Percentiles rank a stretch among this genome's conserved stretches.
These are phyloP conservation scores for Camelina sativa DNA, from an alignment of 345 rosid genomes.

Conservation along the genomic window DNA sequence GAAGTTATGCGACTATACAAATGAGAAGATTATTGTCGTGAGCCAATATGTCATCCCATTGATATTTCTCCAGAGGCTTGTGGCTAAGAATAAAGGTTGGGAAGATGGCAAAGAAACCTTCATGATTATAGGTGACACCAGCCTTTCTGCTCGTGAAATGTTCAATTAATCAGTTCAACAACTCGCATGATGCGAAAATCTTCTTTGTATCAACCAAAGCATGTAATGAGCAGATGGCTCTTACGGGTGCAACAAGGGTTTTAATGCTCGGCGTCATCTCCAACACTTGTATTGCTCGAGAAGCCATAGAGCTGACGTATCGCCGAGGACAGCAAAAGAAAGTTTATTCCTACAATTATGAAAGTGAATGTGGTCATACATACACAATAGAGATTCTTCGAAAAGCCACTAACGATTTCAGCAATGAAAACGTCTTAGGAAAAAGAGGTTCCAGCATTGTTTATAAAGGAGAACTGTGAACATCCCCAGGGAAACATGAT, in stretches of 20 bases:
- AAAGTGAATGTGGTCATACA: too few species aligned
- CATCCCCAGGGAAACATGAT: too few species aligned
- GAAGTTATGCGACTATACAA: constrained; percentile 52
- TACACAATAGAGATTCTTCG: too few species aligned
- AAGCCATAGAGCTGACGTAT: constrained; percentile 71
- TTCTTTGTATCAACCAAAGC: constrained; percentile 80
- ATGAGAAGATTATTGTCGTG: constrained; percentile 74
- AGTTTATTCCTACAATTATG: constrained; percentile 51
- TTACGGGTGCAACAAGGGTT: constrained; percentile 73
- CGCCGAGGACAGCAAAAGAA: constrained; percentile 67
- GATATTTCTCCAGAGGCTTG: constrained; percentile 61
- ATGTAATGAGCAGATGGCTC: constrained; percentile 68
- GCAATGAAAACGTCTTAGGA: too few species aligned
- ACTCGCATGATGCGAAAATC: constrained; percentile 59
- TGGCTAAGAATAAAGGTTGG: constrained; percentile 60
- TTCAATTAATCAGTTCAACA: constrained; percentile 61
- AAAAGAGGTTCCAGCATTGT: too few species aligned
- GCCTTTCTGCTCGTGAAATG: constrained; percentile 51
- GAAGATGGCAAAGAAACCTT: constrained; percentile 55
- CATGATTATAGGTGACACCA: constrained; percentile 60
- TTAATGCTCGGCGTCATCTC: constrained; percentile 60
- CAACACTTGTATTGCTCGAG: constrained; percentile 69
- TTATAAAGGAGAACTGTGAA: too few species aligned
- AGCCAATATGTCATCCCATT: constrained; percentile 69
- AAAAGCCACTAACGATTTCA: too few species aligned